Base-by-base conservation (phyloP, 2,329 filamentous ascomycete species). In the Huntiella bhutanensis region DNA sequence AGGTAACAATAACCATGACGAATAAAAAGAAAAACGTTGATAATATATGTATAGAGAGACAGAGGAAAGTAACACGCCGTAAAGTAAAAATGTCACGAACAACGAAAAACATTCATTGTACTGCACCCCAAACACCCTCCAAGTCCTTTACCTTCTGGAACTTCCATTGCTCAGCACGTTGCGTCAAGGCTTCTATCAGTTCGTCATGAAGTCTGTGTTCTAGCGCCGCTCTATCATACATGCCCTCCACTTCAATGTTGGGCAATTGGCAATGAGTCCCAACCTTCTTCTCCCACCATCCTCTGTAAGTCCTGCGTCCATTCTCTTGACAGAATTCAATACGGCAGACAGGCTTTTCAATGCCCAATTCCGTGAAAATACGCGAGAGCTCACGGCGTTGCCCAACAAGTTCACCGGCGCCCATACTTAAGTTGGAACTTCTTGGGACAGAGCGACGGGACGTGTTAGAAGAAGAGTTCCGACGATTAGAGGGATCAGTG, bases 1-100 rank as follows among this genome's bases (percentile, higher is more conserved):
- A 52, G 49, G 43, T 46, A 50, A 52, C 36, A 40, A 16, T 34
- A 42, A 7, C 5, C 8, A 33, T 35, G 7, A 45, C 4, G 3
- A 41, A 5, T 5, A 13, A 22, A 44, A 28, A 54, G 4, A 17
- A 48, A 45, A 53, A 41, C 12, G 11, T 13, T 40, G 7, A 28
- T 28, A 28, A 28, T 28, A 28, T 28, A 28, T 28, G 5, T 28
- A 28, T 7, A 28, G 7, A 28, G 6, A 28, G 22, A 28, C 22
- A 1, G 6, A 28, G 22, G 3, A 28, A 28, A 28, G 22, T 28
- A 10, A 28, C 22, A 28, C 22, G 22, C 8, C 22, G 5, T 28
- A 28, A 28, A 10, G 3, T 10, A 28, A 28, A 7, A 7, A 28
- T 28, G 7, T 7, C 22, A 28, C 1, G 8, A 28, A 28, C 22